Base-by-base conservation (phyloP, 2,329 filamentous ascomycete species). In the Sporothrix brasiliensis region DNA sequence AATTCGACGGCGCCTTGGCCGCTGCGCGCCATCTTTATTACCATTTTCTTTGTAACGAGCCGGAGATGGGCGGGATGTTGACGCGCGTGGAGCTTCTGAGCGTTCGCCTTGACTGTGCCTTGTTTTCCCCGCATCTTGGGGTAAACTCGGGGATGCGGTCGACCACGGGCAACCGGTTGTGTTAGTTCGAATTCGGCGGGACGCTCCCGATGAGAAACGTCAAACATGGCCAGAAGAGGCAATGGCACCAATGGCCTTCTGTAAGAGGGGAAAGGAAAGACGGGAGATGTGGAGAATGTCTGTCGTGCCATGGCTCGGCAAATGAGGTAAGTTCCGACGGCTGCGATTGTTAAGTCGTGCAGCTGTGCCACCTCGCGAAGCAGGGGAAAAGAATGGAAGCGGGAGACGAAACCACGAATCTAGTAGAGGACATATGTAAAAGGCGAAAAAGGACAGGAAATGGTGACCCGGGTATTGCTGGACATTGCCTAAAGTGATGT, bases 191-290 rank as follows among this genome's bases (percentile, higher is more conserved):
- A 19, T 21, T 71, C 67, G 70, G 70, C 70, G 50, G 52, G 50
- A 71, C 67, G 66, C 49, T 69, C 67, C 70, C 70, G 67, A 71
- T 27, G 9, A n/a, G 39, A 27, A 30, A 5, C 9, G 30, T 14
- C 11, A 24, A 34, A 24, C 10, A 21, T 11, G 14, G 21, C 14
- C 27, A 41, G 41, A 10, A 24, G 14, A 30, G 14, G 53, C 4
- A 30, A 30, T 30, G 27, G 27, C 4, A 30, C 27, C 27, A 30
- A 30, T 30, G 27, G 27, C 27, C 27, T 34, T 1, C 34, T 34
- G 34, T 34, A 34, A 34, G 34, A 34, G 34, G 34, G 4, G 34
- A 34, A 34, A 34, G 34, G 34, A 9, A 34, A 34, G 34, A 34
- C 34, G 30, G 9, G 56, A 60, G 19, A 30, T 4, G 56, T 53